Evolutionary conservation across 257 asterid genomes (phyloP), one percentile per base, ranked within the genome.

Genomic region (Echium plantagineum): DNA sequence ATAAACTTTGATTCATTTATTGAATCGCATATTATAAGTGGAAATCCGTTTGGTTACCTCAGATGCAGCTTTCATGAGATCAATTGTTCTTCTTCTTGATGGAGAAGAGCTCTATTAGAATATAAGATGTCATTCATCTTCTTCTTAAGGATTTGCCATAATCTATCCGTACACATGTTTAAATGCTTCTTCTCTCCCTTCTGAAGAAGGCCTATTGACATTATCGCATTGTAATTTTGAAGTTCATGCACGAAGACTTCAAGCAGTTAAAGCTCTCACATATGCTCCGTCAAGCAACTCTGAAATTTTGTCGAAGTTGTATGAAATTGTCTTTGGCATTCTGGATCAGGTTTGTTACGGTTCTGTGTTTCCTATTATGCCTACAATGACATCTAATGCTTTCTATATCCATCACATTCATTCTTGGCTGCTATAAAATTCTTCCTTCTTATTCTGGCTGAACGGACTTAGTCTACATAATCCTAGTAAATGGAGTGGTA

Each of bases 191-290:
- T 16, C 21, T 24, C 24, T 30, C 38, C 52, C n/a, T 16, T 47
- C 65, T 31, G 72, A 49, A 59, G 56, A 64, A 56, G 21, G 63
- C 58, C 63, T 64, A 38, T 15, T 54, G 64, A 61, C 72, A 69
- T 60, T 46, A 70, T 64, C 59, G 71, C 73, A 22, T 75, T 73
- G 63, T 69, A 53, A 47, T 71, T 66, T 67, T 84, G 77, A 78
- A 93, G 99, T 93, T 83, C 99, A 93, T 78, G 77, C 99, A 48
- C 81, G 99, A 71, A 87, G 97, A 75, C 85, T 93, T 60, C 99
- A 93, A 81, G 99, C 99, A 0, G 64, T 93, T 60, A 93, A 93
- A 90, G 97, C 99, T 77, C 94, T 93, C 57, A 84, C 99, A 21
- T 81, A 93, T 72, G 95, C 94, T 67, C 97, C 99, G 67, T 81